phyloP scores from a whole-genome alignment of 345 rosid genomes.

The Zanthoxylum bungeanum region DNA sequence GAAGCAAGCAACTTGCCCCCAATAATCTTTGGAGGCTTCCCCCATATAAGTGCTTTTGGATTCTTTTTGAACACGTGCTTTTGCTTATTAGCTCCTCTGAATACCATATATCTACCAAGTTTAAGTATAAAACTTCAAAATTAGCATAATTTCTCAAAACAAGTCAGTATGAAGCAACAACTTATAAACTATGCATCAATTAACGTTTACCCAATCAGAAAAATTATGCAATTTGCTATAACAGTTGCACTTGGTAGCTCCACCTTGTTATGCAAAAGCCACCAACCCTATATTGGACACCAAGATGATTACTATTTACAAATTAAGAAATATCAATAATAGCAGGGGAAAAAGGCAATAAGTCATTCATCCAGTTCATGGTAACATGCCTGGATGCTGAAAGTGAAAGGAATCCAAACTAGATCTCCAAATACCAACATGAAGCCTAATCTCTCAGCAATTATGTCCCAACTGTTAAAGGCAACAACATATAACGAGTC shows the following conservation, averaged over 20 bases:
- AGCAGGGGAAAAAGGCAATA: not conserved
- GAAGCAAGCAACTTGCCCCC: constrained; percentile 95
- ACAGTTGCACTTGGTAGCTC: constrained; percentile 56
- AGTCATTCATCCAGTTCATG: constrained; percentile 6
- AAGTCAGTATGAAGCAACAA: not conserved
- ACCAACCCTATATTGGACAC: constrained; percentile 67
- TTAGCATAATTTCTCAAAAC: not conserved
- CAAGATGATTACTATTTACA: constrained; percentile 2
- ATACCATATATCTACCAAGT: constrained; percentile 64
- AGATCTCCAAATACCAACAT: constrained; percentile 97
- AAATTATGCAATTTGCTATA: constrained; percentile 56
- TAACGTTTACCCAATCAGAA: constrained; percentile 69
- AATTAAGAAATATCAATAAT: not conserved
- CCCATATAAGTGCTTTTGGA: constrained; percentile 81
- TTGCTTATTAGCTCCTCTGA: constrained; percentile 93
- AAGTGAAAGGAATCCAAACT: constrained; percentile 91
- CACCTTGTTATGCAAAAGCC: constrained; percentile 82
- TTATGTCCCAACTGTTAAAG: constrained; percentile 80
- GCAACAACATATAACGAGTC: not conserved
- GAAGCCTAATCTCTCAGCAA: constrained; percentile 94
- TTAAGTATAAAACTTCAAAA: not conserved
- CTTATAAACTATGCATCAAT: not conserved
- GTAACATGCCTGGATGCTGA: constrained; percentile 85
- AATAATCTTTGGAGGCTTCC: constrained; percentile 72
- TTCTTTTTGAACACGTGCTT: constrained; percentile 86